A percentile compares a stretch with the other conserved stretches of the same genome.
phyloP scores from a whole-genome alignment of 805 yeast genomes.

The Candida insectorum region DNA sequence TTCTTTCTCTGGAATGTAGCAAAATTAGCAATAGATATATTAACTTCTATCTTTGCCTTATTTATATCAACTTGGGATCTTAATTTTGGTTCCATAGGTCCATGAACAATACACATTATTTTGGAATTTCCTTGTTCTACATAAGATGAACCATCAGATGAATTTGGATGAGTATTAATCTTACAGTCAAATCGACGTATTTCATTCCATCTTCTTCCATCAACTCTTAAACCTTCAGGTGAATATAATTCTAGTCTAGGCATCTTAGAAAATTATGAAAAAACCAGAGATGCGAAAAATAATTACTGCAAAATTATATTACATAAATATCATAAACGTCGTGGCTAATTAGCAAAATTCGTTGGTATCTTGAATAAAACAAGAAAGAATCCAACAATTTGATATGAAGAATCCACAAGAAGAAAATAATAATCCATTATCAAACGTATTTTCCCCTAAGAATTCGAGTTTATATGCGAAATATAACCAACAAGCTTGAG shows the following conservation, averaged over 20 bases:
- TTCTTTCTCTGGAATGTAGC: constrained; percentile 74
- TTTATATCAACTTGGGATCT: constrained; percentile 50
- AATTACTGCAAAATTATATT: constrained; percentile 1
- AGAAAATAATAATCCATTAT: constrained; percentile 53
- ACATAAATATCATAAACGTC: background rate
- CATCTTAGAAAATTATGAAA: constrained; percentile 27
- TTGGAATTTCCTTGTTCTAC: constrained; percentile 91
- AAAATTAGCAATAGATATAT: constrained; percentile 74
- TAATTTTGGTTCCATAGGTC: constrained; percentile 80
- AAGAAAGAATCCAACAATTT: constrained; percentile 59
- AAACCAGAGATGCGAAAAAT: constrained; percentile 3
- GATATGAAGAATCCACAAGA: constrained; percentile 57
- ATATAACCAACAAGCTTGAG: constrained; percentile 77
- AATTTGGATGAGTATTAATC: constrained; percentile 82
- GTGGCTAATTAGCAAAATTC: background rate
- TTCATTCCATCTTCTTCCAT: constrained; percentile 96
- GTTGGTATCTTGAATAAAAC: constrained; percentile 40
- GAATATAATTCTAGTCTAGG: constrained; percentile 81
- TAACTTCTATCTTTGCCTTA: constrained; percentile 59
- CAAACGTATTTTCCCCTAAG: constrained; percentile 63
- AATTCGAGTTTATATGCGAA: constrained; percentile 82
- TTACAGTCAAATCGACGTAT: constrained; percentile 76
- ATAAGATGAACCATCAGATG: constrained; percentile 89
- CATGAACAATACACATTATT: constrained; percentile 78
- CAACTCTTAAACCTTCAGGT: constrained; percentile 90